Conservation (phyloP, 495 filamentous ascomycete species). For the Neurospora intermedia region DNA sequence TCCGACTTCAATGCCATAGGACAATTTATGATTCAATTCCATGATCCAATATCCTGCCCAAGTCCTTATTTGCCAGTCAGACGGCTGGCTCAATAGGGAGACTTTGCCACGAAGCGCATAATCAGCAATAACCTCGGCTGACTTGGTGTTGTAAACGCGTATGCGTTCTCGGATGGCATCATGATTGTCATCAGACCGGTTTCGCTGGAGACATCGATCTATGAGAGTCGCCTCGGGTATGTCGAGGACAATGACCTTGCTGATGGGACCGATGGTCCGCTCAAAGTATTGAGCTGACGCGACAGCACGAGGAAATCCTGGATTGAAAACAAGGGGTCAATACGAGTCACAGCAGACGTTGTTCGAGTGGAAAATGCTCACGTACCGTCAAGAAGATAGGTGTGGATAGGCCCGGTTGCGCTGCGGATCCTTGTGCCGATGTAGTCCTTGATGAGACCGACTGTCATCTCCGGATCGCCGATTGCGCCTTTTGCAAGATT, state of each 20-base stretch:
- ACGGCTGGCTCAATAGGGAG: no score
- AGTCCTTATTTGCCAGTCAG: no score
- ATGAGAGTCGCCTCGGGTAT: neutral
- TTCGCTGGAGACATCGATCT: neutral
- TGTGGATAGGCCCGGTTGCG: neutral
- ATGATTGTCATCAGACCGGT: neutral
- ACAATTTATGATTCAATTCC: no score
- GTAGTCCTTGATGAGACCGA: neutral
- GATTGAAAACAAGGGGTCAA: neutral
- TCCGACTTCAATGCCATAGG: no score
- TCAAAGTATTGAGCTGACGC: neutral
- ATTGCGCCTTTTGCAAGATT: neutral
- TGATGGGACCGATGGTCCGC: neutral
- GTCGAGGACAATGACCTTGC: neutral
- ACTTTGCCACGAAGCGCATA: no score
- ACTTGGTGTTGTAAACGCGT: neutral
- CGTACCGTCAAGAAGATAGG: neutral
- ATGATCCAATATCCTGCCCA: no score
- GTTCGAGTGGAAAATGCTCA: neutral
- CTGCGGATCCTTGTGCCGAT: neutral
- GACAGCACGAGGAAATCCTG: neutral
- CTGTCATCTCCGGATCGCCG: neutral
- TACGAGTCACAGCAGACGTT: neutral
- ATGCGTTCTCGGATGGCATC: neutral
- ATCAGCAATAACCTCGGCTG: neutral